phyloP scores from a whole-genome alignment of 1,284 basidiomycete genomes.

The Golubevia sp. region DNA sequence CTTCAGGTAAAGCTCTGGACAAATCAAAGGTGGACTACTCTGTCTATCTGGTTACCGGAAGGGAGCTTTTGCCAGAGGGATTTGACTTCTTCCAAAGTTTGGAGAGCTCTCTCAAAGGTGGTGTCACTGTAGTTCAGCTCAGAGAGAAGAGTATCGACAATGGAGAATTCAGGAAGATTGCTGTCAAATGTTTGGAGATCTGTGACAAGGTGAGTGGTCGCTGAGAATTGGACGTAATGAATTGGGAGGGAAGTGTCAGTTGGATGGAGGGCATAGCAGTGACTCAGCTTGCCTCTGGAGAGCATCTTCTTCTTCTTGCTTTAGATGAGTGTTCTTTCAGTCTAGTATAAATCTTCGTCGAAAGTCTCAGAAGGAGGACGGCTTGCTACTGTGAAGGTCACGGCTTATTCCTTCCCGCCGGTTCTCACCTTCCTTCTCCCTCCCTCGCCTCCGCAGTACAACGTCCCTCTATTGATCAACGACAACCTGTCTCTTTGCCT shows the following conservation, averaged over 20 bases:
- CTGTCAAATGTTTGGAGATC: constrained; percentile 72
- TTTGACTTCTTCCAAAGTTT: constrained; percentile 18
- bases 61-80: constrained; percentile 77
- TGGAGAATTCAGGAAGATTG: constrained; percentile 81
- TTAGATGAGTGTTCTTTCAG: too few species aligned
- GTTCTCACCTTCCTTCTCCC: not conserved
- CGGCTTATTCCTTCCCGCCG: not conserved
- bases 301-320: too few species aligned
- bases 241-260: too few species aligned
- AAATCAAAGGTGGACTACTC: constrained; percentile 27
- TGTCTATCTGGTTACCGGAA: constrained; percentile 75
- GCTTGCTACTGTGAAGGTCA: too few species aligned
- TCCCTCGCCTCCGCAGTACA: constrained; percentile 65
- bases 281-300: too few species aligned
- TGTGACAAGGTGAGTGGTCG: constrained; percentile 68
- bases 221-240: not conserved
- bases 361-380: too few species aligned
- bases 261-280: too few species aligned
- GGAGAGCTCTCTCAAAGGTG: constrained; percentile 75
- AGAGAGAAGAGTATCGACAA: constrained; percentile 83
- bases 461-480: constrained; percentile 86
- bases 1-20: not conserved
- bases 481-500: constrained; percentile 49
- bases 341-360: too few species aligned
- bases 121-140: constrained; percentile 87